These are phyloP conservation scores for Irpex lacteus DNA, from an alignment of 1,284 basidiomycete species.

Conservation along the genomic window DNA sequence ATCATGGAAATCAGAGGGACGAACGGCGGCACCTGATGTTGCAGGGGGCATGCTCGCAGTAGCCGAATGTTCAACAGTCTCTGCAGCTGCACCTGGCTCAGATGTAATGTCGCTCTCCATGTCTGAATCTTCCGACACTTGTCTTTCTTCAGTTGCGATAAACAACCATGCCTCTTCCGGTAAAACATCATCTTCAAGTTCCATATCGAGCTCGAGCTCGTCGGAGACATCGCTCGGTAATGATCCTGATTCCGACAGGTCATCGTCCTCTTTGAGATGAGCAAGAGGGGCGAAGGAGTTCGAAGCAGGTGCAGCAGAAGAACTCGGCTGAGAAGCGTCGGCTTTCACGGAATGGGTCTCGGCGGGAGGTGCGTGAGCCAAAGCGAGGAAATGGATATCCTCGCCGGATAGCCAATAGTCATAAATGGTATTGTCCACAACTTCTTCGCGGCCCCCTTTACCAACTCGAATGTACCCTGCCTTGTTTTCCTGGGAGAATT, in stretches of 20 bases:
- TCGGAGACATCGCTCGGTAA: neutral
- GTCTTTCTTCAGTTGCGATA: neutral
- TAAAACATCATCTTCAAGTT: constrained; percentile 8
- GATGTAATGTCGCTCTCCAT: neutral
- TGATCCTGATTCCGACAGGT: neutral
- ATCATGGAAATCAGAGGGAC: constrained; percentile 27
- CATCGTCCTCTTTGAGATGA: neutral
- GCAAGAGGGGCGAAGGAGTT: neutral
- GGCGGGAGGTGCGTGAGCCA: constrained; percentile 12
- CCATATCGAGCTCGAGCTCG: constrained; percentile 14
- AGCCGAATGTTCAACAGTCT: neutral
- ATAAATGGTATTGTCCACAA: constrained; percentile 13
- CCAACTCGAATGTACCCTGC: constrained; percentile 23
- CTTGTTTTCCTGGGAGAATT: constrained; percentile 10
- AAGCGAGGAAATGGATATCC: constrained; percentile 19
- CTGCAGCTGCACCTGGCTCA: neutral
- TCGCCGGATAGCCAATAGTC: constrained; percentile 18
- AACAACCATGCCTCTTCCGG: constrained; percentile 20
- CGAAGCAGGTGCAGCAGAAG: neutral
- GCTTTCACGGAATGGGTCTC: constrained; percentile 16
- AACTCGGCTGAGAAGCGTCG: neutral
- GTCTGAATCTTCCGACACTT: neutral
- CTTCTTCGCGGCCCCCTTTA: constrained; percentile 10
- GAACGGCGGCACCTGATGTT: constrained; percentile 8
- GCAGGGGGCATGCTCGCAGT: neutral